These are phyloP conservation scores for Botrytis tulipae DNA, from an alignment of 2,329 filamentous ascomycete genomes.

Conservation along the genomic window DNA sequence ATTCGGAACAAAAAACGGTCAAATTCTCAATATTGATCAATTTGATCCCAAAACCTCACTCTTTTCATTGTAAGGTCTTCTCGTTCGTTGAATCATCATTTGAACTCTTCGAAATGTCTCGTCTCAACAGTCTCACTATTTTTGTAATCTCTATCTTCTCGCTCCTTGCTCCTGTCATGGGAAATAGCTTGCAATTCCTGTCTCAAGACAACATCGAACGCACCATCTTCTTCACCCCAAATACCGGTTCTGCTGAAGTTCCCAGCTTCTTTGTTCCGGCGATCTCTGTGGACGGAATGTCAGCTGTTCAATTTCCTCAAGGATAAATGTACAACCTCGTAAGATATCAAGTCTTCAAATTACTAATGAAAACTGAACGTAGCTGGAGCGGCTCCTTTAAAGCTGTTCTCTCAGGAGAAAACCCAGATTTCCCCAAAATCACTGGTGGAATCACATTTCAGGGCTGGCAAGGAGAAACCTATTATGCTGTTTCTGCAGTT, in stretches of 20 bases:
- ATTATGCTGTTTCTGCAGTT: background rate
- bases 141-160: background rate
- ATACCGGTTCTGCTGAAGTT: background rate
- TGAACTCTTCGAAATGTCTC: background rate
- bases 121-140: background rate
- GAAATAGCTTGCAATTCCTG: background rate
- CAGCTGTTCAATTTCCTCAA: background rate
- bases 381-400: background rate
- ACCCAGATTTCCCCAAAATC: background rate
- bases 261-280: background rate
- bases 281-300: background rate
- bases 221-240: background rate
- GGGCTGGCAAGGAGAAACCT: background rate
- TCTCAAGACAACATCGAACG: background rate
- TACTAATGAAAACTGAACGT: background rate
- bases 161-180: background rate
- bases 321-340: background rate
- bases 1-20: background rate
- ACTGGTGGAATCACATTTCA: background rate
- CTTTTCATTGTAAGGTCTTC: background rate
- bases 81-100: background rate
- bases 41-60: background rate
- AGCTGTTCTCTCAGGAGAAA: background rate
- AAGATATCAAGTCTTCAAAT: background rate
- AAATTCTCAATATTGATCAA: background rate